A percentile compares a stretch with the other conserved stretches of the same genome.
These are phyloP conservation scores for Flaveria floridana DNA, from an alignment of 140 eudicot genomes.

Conservation along the genomic window DNA sequence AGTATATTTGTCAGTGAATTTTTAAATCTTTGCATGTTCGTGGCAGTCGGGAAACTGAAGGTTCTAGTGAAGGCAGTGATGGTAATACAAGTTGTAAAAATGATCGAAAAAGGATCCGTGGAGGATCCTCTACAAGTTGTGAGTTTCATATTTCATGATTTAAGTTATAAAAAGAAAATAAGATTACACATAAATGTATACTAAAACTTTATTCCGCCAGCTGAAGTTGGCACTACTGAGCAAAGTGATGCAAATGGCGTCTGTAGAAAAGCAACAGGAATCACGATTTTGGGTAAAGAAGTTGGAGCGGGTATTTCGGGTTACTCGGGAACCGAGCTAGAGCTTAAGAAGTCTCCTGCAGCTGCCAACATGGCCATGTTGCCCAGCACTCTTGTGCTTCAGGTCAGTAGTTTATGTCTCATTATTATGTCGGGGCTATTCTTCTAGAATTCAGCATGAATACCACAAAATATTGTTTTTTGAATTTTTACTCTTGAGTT, in stretches of 20 bases:
- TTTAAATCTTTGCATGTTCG: slow-evolving; percentile 12
- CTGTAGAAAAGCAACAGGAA: slow-evolving; percentile 42
- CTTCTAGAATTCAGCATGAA: background rate
- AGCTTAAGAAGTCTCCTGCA: slow-evolving; percentile 44
- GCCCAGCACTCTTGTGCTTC: slow-evolving; percentile 52
- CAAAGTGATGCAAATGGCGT: slow-evolving; percentile 37
- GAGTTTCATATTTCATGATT: slow-evolving; percentile 22
- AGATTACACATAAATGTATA: background rate
- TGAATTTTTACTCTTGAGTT: background rate
- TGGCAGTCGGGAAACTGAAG: slow-evolving; percentile 78
- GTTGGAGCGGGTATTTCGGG: slow-evolving; percentile 40
- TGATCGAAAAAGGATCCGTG: slow-evolving; percentile 61
- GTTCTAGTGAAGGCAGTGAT: slow-evolving; percentile 85
- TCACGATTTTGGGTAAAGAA: slow-evolving; percentile 36
- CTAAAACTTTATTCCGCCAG: slow-evolving; percentile 23
- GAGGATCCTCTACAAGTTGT: slow-evolving; percentile 60
- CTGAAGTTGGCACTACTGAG: slow-evolving; percentile 47
- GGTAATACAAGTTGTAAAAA: slow-evolving; percentile 57
- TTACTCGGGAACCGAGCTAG: slow-evolving; percentile 42
- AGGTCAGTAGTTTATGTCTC: slow-evolving; percentile 38
- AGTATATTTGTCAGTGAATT: background rate
- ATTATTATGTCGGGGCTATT: background rate
- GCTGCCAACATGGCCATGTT: slow-evolving; percentile 35
- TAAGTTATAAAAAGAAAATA: background rate
- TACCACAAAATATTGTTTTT: background rate